Evolutionary conservation across 371 early-diverging fungal species (phyloP).

Genomic region (Haplosporangium sp.): DNA sequence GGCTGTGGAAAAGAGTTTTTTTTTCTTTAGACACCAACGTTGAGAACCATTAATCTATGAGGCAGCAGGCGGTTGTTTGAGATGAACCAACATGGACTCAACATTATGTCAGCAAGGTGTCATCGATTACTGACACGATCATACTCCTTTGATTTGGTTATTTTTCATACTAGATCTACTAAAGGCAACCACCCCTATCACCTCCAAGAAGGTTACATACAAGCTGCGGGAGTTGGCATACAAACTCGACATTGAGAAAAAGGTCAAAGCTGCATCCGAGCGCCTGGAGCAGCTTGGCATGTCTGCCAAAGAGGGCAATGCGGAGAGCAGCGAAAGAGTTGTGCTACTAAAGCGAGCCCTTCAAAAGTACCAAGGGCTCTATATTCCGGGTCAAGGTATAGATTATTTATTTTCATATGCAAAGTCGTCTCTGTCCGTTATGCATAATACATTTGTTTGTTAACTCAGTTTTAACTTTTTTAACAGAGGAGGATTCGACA

Average conservation of each 20-base stretch:
- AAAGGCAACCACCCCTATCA: conserved; percentile 76
- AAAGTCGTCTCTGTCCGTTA: too few relatives aligned
- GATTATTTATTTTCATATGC: neutral
- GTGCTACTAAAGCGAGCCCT: conserved; percentile 79
- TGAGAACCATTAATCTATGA: too few relatives aligned
- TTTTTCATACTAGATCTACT: conserved; percentile 62
- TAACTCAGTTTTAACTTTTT: neutral
- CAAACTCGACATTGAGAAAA: conserved; percentile 90
- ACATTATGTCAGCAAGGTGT: conserved; percentile 8
- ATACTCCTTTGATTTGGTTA: neutral
- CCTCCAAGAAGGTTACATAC: conserved; percentile 84
- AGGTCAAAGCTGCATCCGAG: conserved; percentile 76
- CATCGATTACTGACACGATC: neutral
- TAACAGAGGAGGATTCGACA: conserved; percentile 24
- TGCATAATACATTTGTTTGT: neutral
- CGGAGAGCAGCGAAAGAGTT: conserved; percentile 81
- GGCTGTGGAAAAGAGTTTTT: too few relatives aligned
- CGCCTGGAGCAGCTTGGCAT: conserved; percentile 66
- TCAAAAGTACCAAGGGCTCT: conserved; percentile 84
- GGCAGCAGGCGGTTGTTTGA: too few relatives aligned
- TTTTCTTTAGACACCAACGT: too few relatives aligned
- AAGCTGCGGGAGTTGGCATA: conserved; percentile 84
- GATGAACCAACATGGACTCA: neutral
- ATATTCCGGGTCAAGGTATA: conserved; percentile 57
- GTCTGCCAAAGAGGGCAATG: conserved; percentile 55